Evolutionary conservation across 2,329 filamentous ascomycete genomes (phyloP).

Genomic region (Aspergillus sp.): DNA sequence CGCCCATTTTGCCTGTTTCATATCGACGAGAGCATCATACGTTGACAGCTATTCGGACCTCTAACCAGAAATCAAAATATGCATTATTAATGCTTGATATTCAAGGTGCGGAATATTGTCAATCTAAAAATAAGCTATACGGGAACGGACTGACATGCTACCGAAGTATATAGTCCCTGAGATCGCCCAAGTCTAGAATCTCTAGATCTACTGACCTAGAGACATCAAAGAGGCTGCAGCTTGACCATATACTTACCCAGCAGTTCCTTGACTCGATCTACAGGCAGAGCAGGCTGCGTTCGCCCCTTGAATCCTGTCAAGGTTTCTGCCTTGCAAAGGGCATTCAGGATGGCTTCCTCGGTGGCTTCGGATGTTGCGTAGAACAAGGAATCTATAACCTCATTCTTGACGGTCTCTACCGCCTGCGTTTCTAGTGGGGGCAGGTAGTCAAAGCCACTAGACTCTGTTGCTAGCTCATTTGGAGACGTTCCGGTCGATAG

Average conservation of each 20-base stretch:
- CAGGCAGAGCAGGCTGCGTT: neutral
- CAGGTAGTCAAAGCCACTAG: constrained; percentile 4
- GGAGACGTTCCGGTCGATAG: neutral
- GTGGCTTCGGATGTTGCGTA: constrained; percentile 1
- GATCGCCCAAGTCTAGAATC: too few species aligned
- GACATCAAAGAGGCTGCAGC: neutral
- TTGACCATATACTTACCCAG: neutral
- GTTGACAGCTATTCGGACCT: neutral
- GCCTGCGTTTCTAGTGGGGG: neutral
- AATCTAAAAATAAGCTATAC: too few species aligned
- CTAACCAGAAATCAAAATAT: neutral
- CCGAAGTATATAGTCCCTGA: too few species aligned
- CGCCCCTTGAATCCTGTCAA: constrained; percentile 1
- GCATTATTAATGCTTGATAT: too few species aligned
- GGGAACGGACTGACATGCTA: too few species aligned
- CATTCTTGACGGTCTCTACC: neutral
- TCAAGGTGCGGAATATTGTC: too few species aligned
- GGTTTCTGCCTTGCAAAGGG: neutral
- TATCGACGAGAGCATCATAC: neutral
- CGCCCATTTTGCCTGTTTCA: neutral
- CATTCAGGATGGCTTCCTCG: constrained; percentile 1
- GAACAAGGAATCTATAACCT: constrained; percentile 4
- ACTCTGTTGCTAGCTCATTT: neutral
- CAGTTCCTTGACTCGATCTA: neutral
- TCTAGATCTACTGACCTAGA: neutral